Evolutionary conservation across 345 rosid species (phyloP).

Genomic region (Litchi chinensis): DNA sequence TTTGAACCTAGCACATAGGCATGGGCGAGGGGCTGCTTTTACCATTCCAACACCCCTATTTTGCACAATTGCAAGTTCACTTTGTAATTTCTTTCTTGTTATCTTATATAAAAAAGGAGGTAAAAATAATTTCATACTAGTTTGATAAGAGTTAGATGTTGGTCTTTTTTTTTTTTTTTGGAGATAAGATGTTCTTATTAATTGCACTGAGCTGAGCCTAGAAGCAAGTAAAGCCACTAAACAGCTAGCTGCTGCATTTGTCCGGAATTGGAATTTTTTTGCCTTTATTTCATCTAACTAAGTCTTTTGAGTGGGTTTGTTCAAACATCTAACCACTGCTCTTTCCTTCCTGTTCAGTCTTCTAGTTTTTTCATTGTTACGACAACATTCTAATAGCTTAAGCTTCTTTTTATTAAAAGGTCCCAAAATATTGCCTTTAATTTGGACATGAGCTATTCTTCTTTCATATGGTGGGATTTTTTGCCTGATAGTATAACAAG

Average conservation of each 20-base stretch:
- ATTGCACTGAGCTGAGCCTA: background rate
- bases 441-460: too few species aligned
- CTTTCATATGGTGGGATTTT: too few species aligned
- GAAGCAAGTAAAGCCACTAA: background rate
- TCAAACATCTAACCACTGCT: background rate
- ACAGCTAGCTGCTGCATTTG: background rate
- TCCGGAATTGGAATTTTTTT: background rate
- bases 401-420: constrained; percentile 44
- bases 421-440: constrained; percentile 50
- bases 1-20: too few species aligned
- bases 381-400: constrained; percentile 6
- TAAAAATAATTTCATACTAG: background rate
- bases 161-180: too few species aligned
- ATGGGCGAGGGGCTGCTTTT: too few species aligned
- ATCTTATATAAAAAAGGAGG: background rate
- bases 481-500: too few species aligned
- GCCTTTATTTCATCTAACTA: background rate
- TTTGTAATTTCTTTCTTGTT: too few species aligned
- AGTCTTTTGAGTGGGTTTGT: background rate
- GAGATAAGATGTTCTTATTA: background rate
- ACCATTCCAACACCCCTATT: too few species aligned
- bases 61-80: background rate
- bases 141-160: background rate
- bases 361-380: background rate
- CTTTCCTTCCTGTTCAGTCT: background rate